These are phyloP conservation scores for Hemisphaericaspora xylanilytica DNA, from an alignment of 1,139 yeast species.

Conservation along the genomic window DNA sequence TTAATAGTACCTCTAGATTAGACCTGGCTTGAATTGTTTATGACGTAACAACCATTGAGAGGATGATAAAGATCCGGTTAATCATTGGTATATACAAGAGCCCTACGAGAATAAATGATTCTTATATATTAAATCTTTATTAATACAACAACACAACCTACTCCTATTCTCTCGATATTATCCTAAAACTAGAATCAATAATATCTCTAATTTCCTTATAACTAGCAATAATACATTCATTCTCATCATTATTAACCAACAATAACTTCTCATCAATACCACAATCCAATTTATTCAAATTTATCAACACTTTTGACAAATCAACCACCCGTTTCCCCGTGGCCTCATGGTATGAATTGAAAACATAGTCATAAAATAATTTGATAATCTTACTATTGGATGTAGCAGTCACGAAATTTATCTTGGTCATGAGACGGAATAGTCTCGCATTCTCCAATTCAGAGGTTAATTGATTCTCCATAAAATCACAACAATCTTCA, in stretches of 20 bases:
- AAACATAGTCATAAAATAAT: conserved; percentile 79
- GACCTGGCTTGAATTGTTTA: too few species aligned
- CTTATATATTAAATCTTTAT: conserved; percentile 2
- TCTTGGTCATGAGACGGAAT: conserved; percentile 75
- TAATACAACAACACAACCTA: conserved; percentile 2
- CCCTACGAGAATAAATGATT: too few species aligned
- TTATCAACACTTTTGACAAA: conserved; percentile 73
- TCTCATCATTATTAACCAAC: conserved; percentile 80
- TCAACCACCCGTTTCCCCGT: conserved; percentile 75
- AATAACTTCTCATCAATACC: conserved; percentile 83
- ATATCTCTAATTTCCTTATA: conserved; percentile 77
- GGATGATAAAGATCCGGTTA: too few species aligned
- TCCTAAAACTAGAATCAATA: conserved; percentile 70
- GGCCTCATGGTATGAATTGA: conserved; percentile 75
- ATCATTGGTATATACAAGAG: too few species aligned
- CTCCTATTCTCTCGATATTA: conserved; percentile 30
- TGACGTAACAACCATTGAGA: too few species aligned
- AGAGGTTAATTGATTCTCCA: conserved; percentile 62
- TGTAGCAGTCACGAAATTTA: conserved; percentile 70
- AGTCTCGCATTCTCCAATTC: conserved; percentile 89
- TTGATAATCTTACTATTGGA: conserved; percentile 68
- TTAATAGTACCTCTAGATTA: too few species aligned
- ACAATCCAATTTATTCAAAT: conserved; percentile 86
- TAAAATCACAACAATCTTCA: conserved; percentile 55
- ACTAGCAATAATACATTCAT: conserved; percentile 73